phyloP scores from a whole-genome alignment of 768 basidiomycete species.

The Termitomyces sp. region DNA sequence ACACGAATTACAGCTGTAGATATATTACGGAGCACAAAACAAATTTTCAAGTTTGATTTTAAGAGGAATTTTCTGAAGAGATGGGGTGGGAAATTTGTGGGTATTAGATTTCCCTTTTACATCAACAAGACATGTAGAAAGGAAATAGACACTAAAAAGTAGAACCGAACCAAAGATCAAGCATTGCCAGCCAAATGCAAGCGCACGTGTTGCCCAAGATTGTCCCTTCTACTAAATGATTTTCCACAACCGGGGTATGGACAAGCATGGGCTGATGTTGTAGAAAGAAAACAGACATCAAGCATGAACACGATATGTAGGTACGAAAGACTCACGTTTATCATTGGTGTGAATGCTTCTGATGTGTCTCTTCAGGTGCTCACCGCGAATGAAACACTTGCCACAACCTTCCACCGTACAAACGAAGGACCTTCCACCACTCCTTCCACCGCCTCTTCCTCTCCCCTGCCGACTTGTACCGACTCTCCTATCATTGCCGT shows the following conservation, averaged over 20 bases:
- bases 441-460: slow-evolving; percentile 29
- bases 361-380: slow-evolving; percentile 88
- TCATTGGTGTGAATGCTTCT: slow-evolving; percentile 88
- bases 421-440: slow-evolving; percentile 49
- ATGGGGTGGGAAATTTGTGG: neutral
- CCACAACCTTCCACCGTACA: slow-evolving; percentile 82
- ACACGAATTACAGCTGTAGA: neutral
- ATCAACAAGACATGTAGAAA: neutral
- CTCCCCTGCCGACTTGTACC: slow-evolving; percentile 11
- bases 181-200: slow-evolving; percentile 38
- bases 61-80: neutral
- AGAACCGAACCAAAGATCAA: slow-evolving; percentile 3
- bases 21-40: neutral
- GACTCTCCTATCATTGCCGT: slow-evolving; percentile 5
- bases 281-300: slow-evolving; percentile 15
- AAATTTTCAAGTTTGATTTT: neutral
- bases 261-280: slow-evolving; percentile 49
- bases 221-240: slow-evolving; percentile 70
- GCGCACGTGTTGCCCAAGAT: slow-evolving; percentile 68
- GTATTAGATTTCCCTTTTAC: neutral
- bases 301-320: neutral
- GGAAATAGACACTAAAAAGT: neutral
- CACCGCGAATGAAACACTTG: slow-evolving; percentile 83
- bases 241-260: slow-evolving; percentile 61
- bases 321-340: slow-evolving; percentile 60